A percentile compares a stretch with the other conserved stretches of the same genome.
Evolutionary conservation across 2,329 filamentous ascomycete genomes (phyloP).

Genomic region (Leptographium flavum): DNA sequence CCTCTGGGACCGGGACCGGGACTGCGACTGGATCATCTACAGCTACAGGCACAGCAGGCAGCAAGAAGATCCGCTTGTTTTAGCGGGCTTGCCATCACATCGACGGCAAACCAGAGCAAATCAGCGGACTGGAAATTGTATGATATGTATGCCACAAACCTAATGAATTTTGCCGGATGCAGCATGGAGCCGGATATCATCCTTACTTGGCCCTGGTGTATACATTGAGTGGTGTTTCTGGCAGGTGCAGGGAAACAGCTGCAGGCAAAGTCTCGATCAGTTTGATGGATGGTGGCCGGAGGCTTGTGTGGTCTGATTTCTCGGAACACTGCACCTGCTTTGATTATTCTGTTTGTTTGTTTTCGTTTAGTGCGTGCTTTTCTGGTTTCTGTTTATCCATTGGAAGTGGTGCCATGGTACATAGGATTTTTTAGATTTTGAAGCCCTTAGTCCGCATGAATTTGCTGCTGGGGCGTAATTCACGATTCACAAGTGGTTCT

Average conservation of each 20-base stretch:
- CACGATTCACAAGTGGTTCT: neutral
- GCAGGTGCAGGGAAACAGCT: too few species aligned
- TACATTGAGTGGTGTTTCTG: neutral
- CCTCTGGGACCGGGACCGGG: too few species aligned
- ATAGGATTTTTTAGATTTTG: slow-evolving; percentile 10
- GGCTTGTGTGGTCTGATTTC: neutral
- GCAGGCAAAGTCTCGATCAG: neutral
- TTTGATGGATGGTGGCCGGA: neutral
- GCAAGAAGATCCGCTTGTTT: slow-evolving; percentile 10
- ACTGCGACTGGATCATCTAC: neutral
- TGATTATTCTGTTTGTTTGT: neutral
- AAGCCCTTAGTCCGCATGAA: slow-evolving; percentile 3
- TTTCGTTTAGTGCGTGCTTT: slow-evolving; percentile 3
- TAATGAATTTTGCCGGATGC: neutral
- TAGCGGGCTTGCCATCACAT: neutral
- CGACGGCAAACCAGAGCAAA: too few species aligned
- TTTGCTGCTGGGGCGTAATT: neutral
- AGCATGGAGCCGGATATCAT: neutral
- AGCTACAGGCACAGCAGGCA: neutral
- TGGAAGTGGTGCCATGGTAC: slow-evolving; percentile 4
- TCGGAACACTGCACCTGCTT: neutral
- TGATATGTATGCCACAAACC: slow-evolving; percentile 3
- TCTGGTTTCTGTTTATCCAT: slow-evolving; percentile 1
- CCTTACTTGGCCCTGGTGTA: neutral
- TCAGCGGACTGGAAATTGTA: neutral